Percentiles rank a stretch among this genome's conserved stretches.
phyloP scores from a whole-genome alignment of 306 rosid genomes.

The Betula pendula region DNA sequence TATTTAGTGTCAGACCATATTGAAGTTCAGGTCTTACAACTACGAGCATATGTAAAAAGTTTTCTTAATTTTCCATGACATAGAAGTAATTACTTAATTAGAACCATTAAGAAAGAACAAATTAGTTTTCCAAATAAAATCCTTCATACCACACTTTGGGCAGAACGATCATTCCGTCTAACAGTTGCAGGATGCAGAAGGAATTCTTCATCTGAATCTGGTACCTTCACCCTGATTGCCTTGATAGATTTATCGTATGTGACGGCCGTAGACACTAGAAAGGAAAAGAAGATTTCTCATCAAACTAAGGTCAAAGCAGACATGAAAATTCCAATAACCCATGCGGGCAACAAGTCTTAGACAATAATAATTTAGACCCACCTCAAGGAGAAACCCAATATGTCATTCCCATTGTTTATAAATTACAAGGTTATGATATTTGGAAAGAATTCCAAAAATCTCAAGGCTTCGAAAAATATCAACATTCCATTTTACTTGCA shows the following conservation, averaged over 20 bases:
- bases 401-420: background rate
- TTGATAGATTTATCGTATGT: conserved; percentile 78
- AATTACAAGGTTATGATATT: background rate
- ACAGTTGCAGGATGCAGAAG: conserved; percentile 96
- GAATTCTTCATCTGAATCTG: conserved; percentile 86
- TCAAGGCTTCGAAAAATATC: background rate
- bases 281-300: conserved; percentile 19
- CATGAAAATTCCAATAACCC: background rate
- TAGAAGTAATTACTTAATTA: background rate
- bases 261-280: conserved; percentile 88
- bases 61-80: background rate
- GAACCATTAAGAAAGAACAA: conserved; percentile 1
- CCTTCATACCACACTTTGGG: conserved; percentile 89
- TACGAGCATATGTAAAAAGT: background rate
- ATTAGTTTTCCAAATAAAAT: conserved; percentile 9
- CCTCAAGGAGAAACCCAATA: background rate
- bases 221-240: conserved; percentile 92
- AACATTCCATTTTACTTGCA: background rate
- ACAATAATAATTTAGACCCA: background rate
- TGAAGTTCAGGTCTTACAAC: background rate
- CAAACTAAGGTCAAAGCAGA: conserved; percentile 12
- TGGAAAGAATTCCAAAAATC: too few relatives aligned
- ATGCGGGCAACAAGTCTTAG: background rate
- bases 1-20: background rate
- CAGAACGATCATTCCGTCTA: conserved; percentile 95